Conservation (phyloP, 2,329 filamentous ascomycete genomes). For the Fusarium ambrosium region DNA sequence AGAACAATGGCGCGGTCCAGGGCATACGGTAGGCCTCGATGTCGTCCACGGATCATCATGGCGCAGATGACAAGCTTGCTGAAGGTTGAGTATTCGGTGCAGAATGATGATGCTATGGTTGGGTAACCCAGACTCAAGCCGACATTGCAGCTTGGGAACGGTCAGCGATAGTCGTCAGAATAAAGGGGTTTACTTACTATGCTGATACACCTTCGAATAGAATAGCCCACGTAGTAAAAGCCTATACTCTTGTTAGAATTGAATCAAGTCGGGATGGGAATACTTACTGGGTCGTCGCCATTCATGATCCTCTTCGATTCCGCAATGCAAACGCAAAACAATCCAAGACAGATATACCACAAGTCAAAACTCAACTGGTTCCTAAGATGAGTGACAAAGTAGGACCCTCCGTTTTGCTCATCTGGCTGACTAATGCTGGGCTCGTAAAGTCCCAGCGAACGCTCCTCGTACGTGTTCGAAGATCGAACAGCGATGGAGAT, state of each 20-base stretch:
- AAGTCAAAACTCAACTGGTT: slow-evolving; percentile 58
- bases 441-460: slow-evolving; percentile 70
- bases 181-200: slow-evolving; percentile 45
- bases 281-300: slow-evolving; percentile 41
- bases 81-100: slow-evolving; percentile 49
- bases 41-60: slow-evolving; percentile 56
- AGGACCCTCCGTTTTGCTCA: slow-evolving; percentile 47
- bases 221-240: slow-evolving; percentile 50
- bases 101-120: slow-evolving; percentile 47
- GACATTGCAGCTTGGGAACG: slow-evolving; percentile 50
- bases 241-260: slow-evolving; percentile 28
- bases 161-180: slow-evolving; percentile 10
- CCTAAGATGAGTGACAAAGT: slow-evolving; percentile 52
- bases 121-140: slow-evolving; percentile 54
- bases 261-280: fast-evolving
- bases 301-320: slow-evolving; percentile 48
- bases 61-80: slow-evolving; percentile 55
- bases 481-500: slow-evolving; percentile 73
- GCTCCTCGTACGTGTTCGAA: slow-evolving; percentile 73
- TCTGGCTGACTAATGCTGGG: slow-evolving; percentile 31
- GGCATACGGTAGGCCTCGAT: slow-evolving; percentile 52
- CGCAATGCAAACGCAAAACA: slow-evolving; percentile 53
- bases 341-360: slow-evolving; percentile 58
- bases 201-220: slow-evolving; percentile 53
- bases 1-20: slow-evolving; percentile 54